Evolutionary conservation across 1,284 basidiomycete species (phyloP).

Genomic region (Ustilago vetiveriae): DNA sequence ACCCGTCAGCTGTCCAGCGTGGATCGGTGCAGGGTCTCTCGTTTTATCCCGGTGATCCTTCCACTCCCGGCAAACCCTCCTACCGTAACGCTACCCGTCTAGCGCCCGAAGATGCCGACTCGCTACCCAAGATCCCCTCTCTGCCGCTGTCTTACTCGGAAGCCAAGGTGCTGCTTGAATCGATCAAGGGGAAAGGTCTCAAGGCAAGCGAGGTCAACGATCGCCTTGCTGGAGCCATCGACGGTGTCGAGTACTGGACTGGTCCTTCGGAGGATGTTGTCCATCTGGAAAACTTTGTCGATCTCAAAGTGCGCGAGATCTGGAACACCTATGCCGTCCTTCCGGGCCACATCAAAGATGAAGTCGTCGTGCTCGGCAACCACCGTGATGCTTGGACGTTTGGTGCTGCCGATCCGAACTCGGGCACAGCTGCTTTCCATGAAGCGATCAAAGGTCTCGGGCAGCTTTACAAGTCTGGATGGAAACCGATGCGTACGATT

Average conservation of each 20-base stretch:
- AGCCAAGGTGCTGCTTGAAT: slow-evolving; percentile 69
- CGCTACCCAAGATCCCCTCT: slow-evolving; percentile 84
- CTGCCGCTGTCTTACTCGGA: slow-evolving; percentile 72
- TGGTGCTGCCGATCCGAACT: slow-evolving; percentile 81
- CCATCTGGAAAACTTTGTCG: slow-evolving; percentile 51
- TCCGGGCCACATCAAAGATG: slow-evolving; percentile 81
- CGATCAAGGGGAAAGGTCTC: slow-evolving; percentile 68
- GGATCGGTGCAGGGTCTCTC: slow-evolving; percentile 83
- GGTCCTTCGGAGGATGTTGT: slow-evolving; percentile 65
- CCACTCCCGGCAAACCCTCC: slow-evolving; percentile 85
- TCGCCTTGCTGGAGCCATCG: slow-evolving; percentile 70
- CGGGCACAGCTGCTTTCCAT: slow-evolving; percentile 84
- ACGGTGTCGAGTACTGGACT: slow-evolving; percentile 70
- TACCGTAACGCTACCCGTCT: slow-evolving; percentile 82
- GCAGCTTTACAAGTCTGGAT: slow-evolving; percentile 76
- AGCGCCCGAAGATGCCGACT: slow-evolving; percentile 71
- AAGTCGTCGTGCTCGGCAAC: slow-evolving; percentile 82
- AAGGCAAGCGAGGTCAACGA: slow-evolving; percentile 73
- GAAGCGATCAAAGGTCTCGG: slow-evolving; percentile 87
- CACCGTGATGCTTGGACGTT: slow-evolving; percentile 67
- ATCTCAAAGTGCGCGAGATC: slow-evolving; percentile 53
- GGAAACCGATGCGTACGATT: slow-evolving; percentile 88
- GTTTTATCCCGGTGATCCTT: slow-evolving; percentile 81
- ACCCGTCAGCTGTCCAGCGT: slow-evolving; percentile 77
- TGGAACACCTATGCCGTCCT: slow-evolving; percentile 89